Evolutionary conservation across 371 early-diverging fungal species (phyloP).

Genomic region (Coemansia linderi): DNA sequence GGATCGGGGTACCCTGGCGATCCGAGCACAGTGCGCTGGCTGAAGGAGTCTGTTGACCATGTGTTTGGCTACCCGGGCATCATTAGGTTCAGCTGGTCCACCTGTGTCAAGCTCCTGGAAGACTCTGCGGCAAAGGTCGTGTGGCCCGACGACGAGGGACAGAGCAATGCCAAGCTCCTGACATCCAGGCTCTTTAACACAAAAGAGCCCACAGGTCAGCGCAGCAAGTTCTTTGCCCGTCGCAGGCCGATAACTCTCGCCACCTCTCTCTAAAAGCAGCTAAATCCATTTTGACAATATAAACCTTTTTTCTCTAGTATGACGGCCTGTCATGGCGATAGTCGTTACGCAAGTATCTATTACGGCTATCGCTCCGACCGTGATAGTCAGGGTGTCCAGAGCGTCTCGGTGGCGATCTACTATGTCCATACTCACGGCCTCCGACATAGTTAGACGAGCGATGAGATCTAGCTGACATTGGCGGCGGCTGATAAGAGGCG

Average conservation of each 20-base stretch:
- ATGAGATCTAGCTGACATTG: slow-evolving; percentile 11
- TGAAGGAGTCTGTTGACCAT: slow-evolving; percentile 74
- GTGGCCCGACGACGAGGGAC: slow-evolving; percentile 53
- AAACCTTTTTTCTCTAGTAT: not conserved
- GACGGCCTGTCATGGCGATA: not conserved
- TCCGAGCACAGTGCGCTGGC: slow-evolving; percentile 91
- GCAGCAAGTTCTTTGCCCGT: slow-evolving; percentile 40
- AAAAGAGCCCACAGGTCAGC: slow-evolving; percentile 9
- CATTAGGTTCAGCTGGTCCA: slow-evolving; percentile 97
- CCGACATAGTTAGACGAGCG: slow-evolving; percentile 11
- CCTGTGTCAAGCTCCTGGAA: slow-evolving; percentile 75
- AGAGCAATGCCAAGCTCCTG: not conserved
- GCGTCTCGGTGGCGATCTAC: slow-evolving; percentile 14
- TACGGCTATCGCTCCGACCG: slow-evolving; percentile 11
- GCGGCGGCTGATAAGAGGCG: not conserved
- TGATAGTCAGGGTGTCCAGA: not conserved
- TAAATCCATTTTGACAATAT: too few relatives aligned
- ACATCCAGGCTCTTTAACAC: slow-evolving; percentile 10
- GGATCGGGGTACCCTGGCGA: slow-evolving; percentile 99
- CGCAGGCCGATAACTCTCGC: slow-evolving; percentile 15
- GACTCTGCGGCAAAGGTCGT: slow-evolving; percentile 54
- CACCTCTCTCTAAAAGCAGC: slow-evolving; percentile 12
- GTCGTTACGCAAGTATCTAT: slow-evolving; percentile 13
- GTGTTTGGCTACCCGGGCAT: slow-evolving; percentile 94
- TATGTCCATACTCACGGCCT: slow-evolving; percentile 13